Evolutionary conservation across 495 filamentous ascomycete genomes (phyloP), one percentile per base, ranked within the genome.

Genomic region (Cenococcum geophilum): DNA sequence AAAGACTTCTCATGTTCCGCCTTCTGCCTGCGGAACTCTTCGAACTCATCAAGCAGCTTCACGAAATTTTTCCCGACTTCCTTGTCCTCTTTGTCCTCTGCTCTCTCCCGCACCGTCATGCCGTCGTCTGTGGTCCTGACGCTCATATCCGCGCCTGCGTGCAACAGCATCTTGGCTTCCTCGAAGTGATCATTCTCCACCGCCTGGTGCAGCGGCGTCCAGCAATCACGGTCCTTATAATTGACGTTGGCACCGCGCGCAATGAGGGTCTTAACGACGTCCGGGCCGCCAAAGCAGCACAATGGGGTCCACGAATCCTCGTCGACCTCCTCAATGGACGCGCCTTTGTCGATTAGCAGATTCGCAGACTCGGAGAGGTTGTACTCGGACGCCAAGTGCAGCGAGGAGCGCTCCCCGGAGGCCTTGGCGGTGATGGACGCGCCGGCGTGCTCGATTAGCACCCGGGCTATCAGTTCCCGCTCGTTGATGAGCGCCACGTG

Each of bases 401-500:
- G 40, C 5, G 61, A 50, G 20, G 56, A 47, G 16, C 61, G 61
- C n/a, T 40, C 10, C 11, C 22, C 47, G 27, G 56, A 59, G 0
- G 57, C 61, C 5, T 48, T 35, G 8, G 25, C 56, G 51, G 12
- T 56, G 16, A 59, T 20, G 37, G 35, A 10, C 0, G 57, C 61
- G 25, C 61, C 61, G 11, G 49, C 47, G 6, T 32, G 27, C 10
- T 45, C 36, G 5, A 63, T 20, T 32, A 63, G 56, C 4, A 55
- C 21, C 12, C 32, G 36, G 12, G 56, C 61, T 3, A 59, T 35
- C 16, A 22, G 4, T 25, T 55, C 36, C 21, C 48, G 43, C 25
- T 59, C 57, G 34, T 64, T 59, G 50, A 64, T 64, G 1, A 64
- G 61, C 2, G 61, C 57, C 6, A 64, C 37, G 56, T 64, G 61